Evolutionary conservation across 2,329 filamentous ascomycete species (phyloP), one percentile per base, ranked within the genome.

Genomic region (Fusarium humuli): DNA sequence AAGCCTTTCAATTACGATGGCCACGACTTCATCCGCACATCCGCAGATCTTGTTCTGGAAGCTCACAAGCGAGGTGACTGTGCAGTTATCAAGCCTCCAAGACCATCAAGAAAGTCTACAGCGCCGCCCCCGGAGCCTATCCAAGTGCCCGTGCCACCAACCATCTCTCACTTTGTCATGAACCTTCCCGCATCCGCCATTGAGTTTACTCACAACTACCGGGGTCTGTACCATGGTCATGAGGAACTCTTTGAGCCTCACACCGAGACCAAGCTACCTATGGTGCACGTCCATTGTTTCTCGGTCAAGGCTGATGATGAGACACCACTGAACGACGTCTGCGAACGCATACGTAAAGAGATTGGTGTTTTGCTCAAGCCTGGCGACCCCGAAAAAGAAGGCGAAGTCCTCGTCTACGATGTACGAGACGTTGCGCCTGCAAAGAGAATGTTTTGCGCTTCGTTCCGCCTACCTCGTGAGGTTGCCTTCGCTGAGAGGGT

Each of bases 401-500:
- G 83, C 8, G 81, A 88, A 73, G 82, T 88, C 40, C 82, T 82
- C 1, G 87, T 94, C 68, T 82, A 89, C 64, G 89, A 92, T 63
- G 94, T 98, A 34, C 87, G 96, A 70, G 90, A 97, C 72, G 96
- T 99, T 58, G 93, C 94, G 62, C 96, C 96, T 7, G 91, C 93
- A 76, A 99, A 99, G 85, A 88, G 92, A 77, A 98, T 98, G 94
- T 98, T 95, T 80, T 98, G 96, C 79, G 95, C 94, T 30, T 97
- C 90, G 72, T 98, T 99, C 81, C 88, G 94, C 67, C 78, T 99
- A 65, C 96, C 96, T 4, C 81, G 84, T 34, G 90, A 93, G 74
- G 93, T 98, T 8, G 96, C 94, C 16, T 98, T 97, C 82, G 85
- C 87, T 25, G 69, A 81, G 48, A 77, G 77, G 50, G 66, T 67